Evolutionary conservation across 2,329 filamentous ascomycete species (phyloP), one percentile per base, ranked within the genome.

Genomic region (Emydomyces testavorans): DNA sequence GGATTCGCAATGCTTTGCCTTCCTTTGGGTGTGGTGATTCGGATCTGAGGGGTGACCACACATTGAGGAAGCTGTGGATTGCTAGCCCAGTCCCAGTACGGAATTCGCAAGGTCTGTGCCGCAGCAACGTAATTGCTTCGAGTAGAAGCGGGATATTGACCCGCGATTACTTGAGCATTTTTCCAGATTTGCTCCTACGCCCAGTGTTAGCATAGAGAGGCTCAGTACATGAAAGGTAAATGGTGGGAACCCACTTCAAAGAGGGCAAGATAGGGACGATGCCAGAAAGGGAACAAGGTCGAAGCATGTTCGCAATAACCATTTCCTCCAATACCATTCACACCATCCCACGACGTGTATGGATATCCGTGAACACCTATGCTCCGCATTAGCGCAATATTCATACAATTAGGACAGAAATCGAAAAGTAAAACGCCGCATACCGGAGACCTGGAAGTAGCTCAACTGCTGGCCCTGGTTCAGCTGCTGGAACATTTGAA

Each of bases 281-380:
- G 87, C 87, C 87, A 93, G 32, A 80, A 75, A 32, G 82, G 78
- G 61, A 94, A 92, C 13, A 92, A 68, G 34, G 82, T 78, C 1
- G 83, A 84, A 20, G 73, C 76, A 64, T 94, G 87, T 11, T 78
- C 77, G 62, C 87, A 93, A 62, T 88, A 93, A 42, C 85, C 86
- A 13, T 74, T 71, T 32, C 71, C 66, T 1, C 76, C 77, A 2
- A 70, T 58, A 1, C 72, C 68, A 41, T 62, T 54, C 1, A 69
- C 74, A 16, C 65, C 69, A 58, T 80, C 74, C 77, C 78, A 83
- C 1, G 72, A 58, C 13, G 65, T 61, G 54, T 70, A 79, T 1
- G 87, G 87, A 52, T 82, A 79, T 15, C 86, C 87, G 63, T 94
- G 87, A 55, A 94, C 85, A 13, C 82, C 84, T 87, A 46, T 13